Conservation (phyloP, 2,329 filamentous ascomycete genomes). For the Rugonectria rugulosa region DNA sequence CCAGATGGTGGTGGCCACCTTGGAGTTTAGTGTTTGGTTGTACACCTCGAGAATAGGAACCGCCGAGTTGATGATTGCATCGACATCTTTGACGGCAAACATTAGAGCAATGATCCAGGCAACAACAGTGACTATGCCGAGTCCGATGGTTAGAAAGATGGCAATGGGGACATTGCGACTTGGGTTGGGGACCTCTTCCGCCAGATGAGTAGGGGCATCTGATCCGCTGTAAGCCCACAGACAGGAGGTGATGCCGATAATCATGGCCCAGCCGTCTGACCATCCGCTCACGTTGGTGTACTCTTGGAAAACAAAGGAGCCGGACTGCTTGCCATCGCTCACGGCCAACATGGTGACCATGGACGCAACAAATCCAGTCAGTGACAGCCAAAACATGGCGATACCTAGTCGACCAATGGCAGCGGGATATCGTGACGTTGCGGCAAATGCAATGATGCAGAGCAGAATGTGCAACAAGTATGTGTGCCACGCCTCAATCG, state of each 20-base stretch:
- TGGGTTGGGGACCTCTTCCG: constrained; percentile 37
- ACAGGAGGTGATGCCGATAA: constrained; percentile 34
- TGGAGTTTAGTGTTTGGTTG: constrained; percentile 33
- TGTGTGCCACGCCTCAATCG: constrained; percentile 34
- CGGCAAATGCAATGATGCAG: constrained; percentile 31
- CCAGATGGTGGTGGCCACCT: constrained; percentile 37
- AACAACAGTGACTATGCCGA: constrained; percentile 32
- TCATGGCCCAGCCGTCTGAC: constrained; percentile 36
- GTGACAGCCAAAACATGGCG: constrained; percentile 31
- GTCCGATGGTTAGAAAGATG: constrained; percentile 34
- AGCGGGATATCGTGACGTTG: constrained; percentile 29
- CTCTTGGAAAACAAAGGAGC: constrained; percentile 28
- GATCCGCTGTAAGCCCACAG: constrained; percentile 36
- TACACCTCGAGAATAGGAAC: constrained; percentile 38
- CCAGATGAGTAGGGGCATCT: constrained; percentile 32
- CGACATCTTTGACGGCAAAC: constrained; percentile 35
- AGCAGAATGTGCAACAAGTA: constrained; percentile 36
- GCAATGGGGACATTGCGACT: constrained; percentile 37
- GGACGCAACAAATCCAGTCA: constrained; percentile 34
- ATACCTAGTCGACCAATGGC: constrained; percentile 36
- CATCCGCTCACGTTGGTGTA: constrained; percentile 37
- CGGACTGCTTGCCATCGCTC: constrained; percentile 29
- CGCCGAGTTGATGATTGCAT: constrained; percentile 32
- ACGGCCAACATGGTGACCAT: constrained; percentile 32
- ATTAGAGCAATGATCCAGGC: constrained; percentile 37